phyloP scores from a whole-genome alignment of 1,284 basidiomycete genomes.

The Ceratobasidium sp. region DNA sequence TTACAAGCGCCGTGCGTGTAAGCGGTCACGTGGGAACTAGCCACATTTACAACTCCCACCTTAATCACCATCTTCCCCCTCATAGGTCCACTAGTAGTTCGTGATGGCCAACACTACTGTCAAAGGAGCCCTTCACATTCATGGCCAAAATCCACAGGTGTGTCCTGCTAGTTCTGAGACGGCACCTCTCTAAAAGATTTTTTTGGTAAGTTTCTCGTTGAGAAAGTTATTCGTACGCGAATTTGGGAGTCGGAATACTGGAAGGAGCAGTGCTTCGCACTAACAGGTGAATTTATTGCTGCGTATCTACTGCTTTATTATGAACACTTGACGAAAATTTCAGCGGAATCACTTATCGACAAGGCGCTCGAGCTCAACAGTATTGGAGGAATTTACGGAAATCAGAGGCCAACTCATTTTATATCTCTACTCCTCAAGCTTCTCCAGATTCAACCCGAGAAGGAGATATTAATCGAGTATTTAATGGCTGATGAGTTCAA shows the following conservation, averaged over 20 bases:
- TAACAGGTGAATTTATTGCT: constrained; percentile 71
- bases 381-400: constrained; percentile 94
- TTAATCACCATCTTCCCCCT: background rate
- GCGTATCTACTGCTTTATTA: background rate
- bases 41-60: too few species aligned
- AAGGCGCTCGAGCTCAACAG: constrained; percentile 83
- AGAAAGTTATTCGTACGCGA: constrained; percentile 94
- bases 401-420: constrained; percentile 92
- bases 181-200: constrained; percentile 37
- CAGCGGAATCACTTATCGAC: constrained; percentile 93
- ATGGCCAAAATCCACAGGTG: constrained; percentile 94
- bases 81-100: background rate
- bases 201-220: constrained; percentile 82
- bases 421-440: constrained; percentile 92
- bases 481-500: constrained; percentile 97
- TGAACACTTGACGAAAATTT: constrained; percentile 43
- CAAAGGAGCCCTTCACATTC: constrained; percentile 82
- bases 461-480: constrained; percentile 95
- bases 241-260: constrained; percentile 97
- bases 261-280: constrained; percentile 96
- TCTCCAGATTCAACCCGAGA: constrained; percentile 96
- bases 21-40: too few species aligned
- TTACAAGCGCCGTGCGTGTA: too few species aligned
- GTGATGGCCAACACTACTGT: constrained; percentile 91
- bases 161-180: background rate